Evolutionary conservation across 192 early-diverging fungal genomes (phyloP), one percentile per base, ranked within the genome.

Genomic region (Funneliformis geosporum): DNA sequence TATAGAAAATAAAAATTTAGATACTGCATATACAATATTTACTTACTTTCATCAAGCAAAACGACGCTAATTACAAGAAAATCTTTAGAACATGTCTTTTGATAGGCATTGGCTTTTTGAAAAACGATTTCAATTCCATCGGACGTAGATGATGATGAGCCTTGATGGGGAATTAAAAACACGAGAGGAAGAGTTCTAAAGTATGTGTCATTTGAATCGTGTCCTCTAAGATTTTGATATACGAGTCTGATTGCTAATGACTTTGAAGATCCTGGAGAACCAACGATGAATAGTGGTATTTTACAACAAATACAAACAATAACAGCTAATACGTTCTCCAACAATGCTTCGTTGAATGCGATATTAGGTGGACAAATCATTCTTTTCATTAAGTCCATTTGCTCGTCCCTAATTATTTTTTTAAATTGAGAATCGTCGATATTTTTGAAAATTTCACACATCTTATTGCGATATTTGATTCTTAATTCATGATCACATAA

Each of bases 121-220:
- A 81, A 81, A 11, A 81, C 80, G 38, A 76, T 81, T 1, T 68
- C 18, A 23, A 81, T 81, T n/a, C 80, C 80, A 25, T 81, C 80
- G 25, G 80, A 81, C 6, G 80, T 81, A 27, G 80, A 81, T 6
- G 80, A 77, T 59, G 80, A 75, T 18, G 80, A 81, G 43, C 80
- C 80, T 76, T 81, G 80, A 50, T 81, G 80, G 2, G 80, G 80
- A 40, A 81, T 81, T n/a, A 81, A 21, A 66, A 68, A 43, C 21
- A 76, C 74, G 14, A 68, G 75, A 27, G 66, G 80, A 21, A 76
- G 28, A 12, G 12, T 76, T 68, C 50, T 60, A 50, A 81, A 81
- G 62, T 81, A 81, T 43, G 18, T 27, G 64, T 80, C 73, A 38
- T 47, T 28, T 16, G 80, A 80, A 67, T 80, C 80, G 3, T 33